These are phyloP conservation scores for Corylus heterophylla DNA, from an alignment of 306 rosid species.

Conservation along the genomic window DNA sequence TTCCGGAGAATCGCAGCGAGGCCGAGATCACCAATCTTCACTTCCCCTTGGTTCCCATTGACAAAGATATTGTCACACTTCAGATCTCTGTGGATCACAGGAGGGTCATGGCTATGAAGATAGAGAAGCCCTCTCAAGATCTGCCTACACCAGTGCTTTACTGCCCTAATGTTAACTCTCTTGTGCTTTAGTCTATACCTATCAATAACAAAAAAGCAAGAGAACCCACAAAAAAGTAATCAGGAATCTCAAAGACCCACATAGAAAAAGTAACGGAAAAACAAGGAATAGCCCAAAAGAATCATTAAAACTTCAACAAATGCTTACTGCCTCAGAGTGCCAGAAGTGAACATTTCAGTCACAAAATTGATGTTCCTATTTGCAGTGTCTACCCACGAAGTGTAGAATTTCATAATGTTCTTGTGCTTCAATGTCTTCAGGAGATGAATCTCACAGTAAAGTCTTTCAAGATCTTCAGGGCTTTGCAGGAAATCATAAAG, in stretches of 20 bases:
- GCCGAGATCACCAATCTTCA: slow-evolving; percentile 97
- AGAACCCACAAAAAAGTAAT: neutral
- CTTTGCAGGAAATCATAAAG: slow-evolving; percentile 84
- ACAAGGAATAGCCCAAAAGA: neutral
- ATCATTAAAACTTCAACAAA: slow-evolving; percentile 15
- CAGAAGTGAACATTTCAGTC: slow-evolving; percentile 96
- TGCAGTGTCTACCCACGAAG: slow-evolving; percentile 93
- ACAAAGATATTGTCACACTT: slow-evolving; percentile 93
- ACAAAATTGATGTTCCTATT: slow-evolving; percentile 91
- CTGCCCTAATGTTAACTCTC: slow-evolving; percentile 79
- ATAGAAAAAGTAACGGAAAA: slow-evolving; percentile 2
- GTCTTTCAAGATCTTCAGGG: slow-evolving; percentile 94
- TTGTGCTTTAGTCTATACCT: slow-evolving; percentile 88
- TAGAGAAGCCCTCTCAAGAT: slow-evolving; percentile 83
- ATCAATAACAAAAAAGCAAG: slow-evolving; percentile 6
- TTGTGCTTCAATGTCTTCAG: slow-evolving; percentile 80
- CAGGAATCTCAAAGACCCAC: slow-evolving; percentile 33
- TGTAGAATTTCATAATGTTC: slow-evolving; percentile 87
- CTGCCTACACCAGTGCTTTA: slow-evolving; percentile 98
- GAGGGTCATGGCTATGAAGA: slow-evolving; percentile 91
- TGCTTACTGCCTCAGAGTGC: slow-evolving; percentile 87
- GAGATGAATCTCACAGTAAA: slow-evolving; percentile 93
- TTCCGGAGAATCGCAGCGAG: slow-evolving; percentile 84
- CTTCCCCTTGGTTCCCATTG: slow-evolving; percentile 96
- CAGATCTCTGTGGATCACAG: slow-evolving; percentile 97